phyloP scores from a whole-genome alignment of 2,329 filamentous ascomycete species.

The Alternaria rosae region DNA sequence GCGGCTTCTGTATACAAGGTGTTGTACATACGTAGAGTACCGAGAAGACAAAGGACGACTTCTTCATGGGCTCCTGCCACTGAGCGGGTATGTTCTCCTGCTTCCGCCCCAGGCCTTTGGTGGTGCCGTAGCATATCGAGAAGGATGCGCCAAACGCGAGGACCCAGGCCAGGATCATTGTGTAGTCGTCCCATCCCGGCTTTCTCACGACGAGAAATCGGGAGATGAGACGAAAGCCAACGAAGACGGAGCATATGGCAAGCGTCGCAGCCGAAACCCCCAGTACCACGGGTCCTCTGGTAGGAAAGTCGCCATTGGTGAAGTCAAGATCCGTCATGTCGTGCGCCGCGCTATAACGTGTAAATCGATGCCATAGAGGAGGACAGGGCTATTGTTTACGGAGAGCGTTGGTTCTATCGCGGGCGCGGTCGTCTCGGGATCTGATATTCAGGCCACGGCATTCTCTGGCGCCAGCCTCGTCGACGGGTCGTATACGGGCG shows the following conservation, averaged over 20 bases:
- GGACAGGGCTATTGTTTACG: not conserved
- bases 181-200: slow-evolving; percentile 78
- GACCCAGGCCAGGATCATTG: slow-evolving; percentile 81
- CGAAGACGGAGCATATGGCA: slow-evolving; percentile 75
- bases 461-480: slow-evolving; percentile 27
- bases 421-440: slow-evolving; percentile 32
- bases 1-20: not conserved
- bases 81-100: slow-evolving; percentile 64
- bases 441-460: slow-evolving; percentile 27
- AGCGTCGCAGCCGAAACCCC: slow-evolving; percentile 75
- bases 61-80: slow-evolving; percentile 63
- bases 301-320: slow-evolving; percentile 25
- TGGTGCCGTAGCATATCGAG: slow-evolving; percentile 69
- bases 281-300: slow-evolving; percentile 61
- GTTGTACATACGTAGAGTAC: slow-evolving; percentile 62
- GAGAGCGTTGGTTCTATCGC: slow-evolving; percentile 27
- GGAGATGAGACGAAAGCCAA: slow-evolving; percentile 75
- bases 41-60: slow-evolving; percentile 66
- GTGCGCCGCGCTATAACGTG: slow-evolving; percentile 16
- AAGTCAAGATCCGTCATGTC: slow-evolving; percentile 35
- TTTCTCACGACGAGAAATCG: slow-evolving; percentile 75
- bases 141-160: slow-evolving; percentile 73
- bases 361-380: slow-evolving; percentile 15
- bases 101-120: slow-evolving; percentile 72
- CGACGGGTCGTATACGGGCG: slow-evolving; percentile 3